Conservation (phyloP, 805 yeast species). For the Candida easanensis region DNA sequence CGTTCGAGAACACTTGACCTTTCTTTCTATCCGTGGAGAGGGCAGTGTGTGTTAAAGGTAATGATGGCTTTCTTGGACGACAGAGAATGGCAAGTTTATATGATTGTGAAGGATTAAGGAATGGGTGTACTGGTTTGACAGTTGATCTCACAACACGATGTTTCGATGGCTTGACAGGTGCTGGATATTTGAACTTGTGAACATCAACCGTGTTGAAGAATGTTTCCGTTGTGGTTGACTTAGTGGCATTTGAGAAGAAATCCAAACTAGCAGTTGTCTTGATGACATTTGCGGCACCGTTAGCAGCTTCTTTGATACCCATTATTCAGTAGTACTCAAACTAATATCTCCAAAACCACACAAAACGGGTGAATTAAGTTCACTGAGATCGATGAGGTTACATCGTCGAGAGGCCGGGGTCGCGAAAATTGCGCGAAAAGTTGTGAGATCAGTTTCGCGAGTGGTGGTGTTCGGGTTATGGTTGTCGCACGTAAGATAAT, state of each 20-base stretch:
- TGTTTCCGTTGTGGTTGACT: slow-evolving; percentile 8
- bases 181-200: slow-evolving; percentile 1
- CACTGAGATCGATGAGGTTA: too few relatives aligned
- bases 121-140: slow-evolving; percentile 12
- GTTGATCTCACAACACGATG: slow-evolving; percentile 3
- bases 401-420: too few relatives aligned
- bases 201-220: slow-evolving; percentile 3
- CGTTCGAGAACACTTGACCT: background rate
- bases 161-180: background rate
- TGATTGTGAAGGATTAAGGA: slow-evolving; percentile 3
- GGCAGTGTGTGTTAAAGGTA: slow-evolving; percentile 4
- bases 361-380: too few relatives aligned
- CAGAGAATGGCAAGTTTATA: slow-evolving; percentile 3
- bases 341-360: too few relatives aligned
- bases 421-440: background rate
- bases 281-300: slow-evolving; percentile 7
- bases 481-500: too few relatives aligned
- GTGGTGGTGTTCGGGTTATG: background rate
- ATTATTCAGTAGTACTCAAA: too few relatives aligned
- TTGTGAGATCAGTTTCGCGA: background rate
- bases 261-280: slow-evolving; percentile 12
- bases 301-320: background rate
- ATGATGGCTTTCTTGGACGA: slow-evolving; percentile 1
- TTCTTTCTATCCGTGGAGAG: background rate
- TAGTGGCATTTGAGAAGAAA: slow-evolving; percentile 16